A percentile compares a stretch with the other conserved stretches of the same genome.
Evolutionary conservation across 495 filamentous ascomycete species (phyloP).

Genomic region (Neurospora sp.): DNA sequence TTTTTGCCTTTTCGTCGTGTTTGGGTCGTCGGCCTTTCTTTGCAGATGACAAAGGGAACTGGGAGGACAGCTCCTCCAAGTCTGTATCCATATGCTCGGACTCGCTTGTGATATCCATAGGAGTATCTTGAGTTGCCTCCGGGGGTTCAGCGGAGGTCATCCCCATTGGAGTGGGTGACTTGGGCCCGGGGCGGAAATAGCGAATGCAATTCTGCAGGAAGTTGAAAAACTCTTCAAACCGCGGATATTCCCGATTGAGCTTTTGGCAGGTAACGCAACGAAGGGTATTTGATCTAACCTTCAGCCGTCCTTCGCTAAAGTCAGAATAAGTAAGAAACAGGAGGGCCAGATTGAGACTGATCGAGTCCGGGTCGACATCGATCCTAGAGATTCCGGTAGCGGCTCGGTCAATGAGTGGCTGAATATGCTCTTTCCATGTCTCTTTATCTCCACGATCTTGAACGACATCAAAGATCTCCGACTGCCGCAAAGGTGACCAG

Average conservation of each 20-base stretch:
- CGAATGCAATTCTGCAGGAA: slow-evolving; percentile 9
- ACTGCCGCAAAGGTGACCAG: neutral
- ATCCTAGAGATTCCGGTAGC: neutral
- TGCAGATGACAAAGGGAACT: slow-evolving; percentile 6
- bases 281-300: neutral
- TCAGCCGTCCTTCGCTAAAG: neutral
- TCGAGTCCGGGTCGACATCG: neutral
- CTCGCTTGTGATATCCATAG: neutral
- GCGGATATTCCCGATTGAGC: neutral
- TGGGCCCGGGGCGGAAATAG: slow-evolving; percentile 1
- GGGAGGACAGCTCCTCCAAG: slow-evolving; percentile 1
- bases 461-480: slow-evolving; percentile 2
- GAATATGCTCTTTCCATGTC: slow-evolving; percentile 15
- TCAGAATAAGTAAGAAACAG: slow-evolving; percentile 18
- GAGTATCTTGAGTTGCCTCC: neutral
- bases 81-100: slow-evolving; percentile 3
- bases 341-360: slow-evolving; percentile 4
- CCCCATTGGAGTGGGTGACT: slow-evolving; percentile 4
- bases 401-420: neutral
- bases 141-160: neutral
- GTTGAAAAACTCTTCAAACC: slow-evolving; percentile 9
- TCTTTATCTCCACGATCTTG: neutral
- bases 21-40: slow-evolving; percentile 40
- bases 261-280: neutral
- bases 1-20: slow-evolving; percentile 37